phyloP scores from a whole-genome alignment of 495 filamentous ascomycete species.

The Hypomontagnella monticulosa region DNA sequence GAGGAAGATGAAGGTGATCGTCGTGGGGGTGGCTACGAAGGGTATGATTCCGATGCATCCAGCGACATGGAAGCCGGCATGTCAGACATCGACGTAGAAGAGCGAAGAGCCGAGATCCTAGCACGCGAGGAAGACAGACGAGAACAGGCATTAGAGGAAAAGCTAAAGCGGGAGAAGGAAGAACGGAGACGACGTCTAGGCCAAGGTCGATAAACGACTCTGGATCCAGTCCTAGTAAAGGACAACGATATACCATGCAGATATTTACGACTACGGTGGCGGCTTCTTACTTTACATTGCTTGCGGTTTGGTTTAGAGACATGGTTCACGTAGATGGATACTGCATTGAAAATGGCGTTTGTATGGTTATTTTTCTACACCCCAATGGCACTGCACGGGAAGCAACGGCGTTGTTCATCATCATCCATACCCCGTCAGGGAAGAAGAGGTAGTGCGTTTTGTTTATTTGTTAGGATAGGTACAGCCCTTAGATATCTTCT shows the following conservation, averaged over 20 bases:
- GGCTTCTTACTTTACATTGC: not conserved
- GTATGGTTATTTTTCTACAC: constrained; percentile 8
- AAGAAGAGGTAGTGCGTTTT: not conserved
- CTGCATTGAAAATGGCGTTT: constrained; percentile 42
- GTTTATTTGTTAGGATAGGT: constrained; percentile 6
- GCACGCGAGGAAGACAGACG: constrained; percentile 63
- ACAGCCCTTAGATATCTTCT: constrained; percentile 6
- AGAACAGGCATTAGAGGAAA: constrained; percentile 57
- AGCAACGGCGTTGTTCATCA: constrained; percentile 34
- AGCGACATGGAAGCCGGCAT: constrained; percentile 72
- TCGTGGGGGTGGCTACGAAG: constrained; percentile 45
- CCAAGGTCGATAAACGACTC: constrained; percentile 33
- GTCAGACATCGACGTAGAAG: constrained; percentile 68
- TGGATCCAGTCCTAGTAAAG: not conserved
- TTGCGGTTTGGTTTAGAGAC: constrained; percentile 10
- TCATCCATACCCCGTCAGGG: constrained; percentile 20
- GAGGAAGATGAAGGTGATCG: constrained; percentile 62
- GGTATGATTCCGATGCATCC: constrained; percentile 58
- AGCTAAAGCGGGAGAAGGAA: constrained; percentile 58
- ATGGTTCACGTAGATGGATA: constrained; percentile 40
- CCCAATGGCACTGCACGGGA: constrained; percentile 13
- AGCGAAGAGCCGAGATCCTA: constrained; percentile 56
- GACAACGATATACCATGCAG: constrained; percentile 4
- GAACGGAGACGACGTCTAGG: constrained; percentile 48
- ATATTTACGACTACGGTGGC: not conserved